Percentiles rank a stretch among this genome's conserved stretches.
Conservation (phyloP, 1,284 basidiomycete species). For the Kwoniella shivajii region DNA sequence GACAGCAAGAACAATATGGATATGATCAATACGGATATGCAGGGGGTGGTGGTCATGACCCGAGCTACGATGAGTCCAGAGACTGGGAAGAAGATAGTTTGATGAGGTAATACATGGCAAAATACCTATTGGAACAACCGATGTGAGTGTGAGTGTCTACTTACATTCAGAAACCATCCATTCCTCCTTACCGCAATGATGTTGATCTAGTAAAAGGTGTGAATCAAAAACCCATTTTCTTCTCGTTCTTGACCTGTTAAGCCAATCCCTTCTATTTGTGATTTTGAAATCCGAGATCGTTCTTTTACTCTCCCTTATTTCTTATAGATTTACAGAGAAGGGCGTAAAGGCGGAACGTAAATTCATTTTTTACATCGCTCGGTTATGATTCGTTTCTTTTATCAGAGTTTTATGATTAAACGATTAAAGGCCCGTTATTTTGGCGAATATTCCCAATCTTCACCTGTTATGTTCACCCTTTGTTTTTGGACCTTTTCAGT, state of each 20-base stretch:
- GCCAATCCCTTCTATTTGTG: neutral
- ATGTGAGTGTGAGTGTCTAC: neutral
- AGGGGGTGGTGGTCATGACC: neutral
- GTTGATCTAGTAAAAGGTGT: conserved; percentile 45
- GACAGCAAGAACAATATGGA: conserved; percentile 2
- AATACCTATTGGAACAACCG: neutral
- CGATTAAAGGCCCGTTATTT: conserved; percentile 35
- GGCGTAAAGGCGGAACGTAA: conserved; percentile 39
- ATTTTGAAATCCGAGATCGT: conserved; percentile 15
- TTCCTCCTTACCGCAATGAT: conserved; percentile 31
- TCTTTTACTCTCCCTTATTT: conserved; percentile 21
- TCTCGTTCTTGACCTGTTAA: neutral
- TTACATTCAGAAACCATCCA: neutral
- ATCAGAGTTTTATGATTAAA: conserved; percentile 10
- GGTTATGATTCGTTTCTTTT: conserved; percentile 24
- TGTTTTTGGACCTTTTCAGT: neutral
- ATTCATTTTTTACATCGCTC: conserved; percentile 12
- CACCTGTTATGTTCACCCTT: neutral
- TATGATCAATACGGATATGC: conserved; percentile 1
- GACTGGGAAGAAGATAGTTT: conserved; percentile 18
- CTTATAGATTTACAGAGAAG: conserved; percentile 12
- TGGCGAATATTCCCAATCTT: conserved; percentile 15
- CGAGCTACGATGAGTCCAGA: conserved; percentile 9
- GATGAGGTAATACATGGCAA: neutral
- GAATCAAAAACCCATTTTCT: conserved; percentile 14